These are phyloP conservation scores for Fusarium albosuccineum DNA, from an alignment of 2,329 filamentous ascomycete species.

Conservation along the genomic window DNA sequence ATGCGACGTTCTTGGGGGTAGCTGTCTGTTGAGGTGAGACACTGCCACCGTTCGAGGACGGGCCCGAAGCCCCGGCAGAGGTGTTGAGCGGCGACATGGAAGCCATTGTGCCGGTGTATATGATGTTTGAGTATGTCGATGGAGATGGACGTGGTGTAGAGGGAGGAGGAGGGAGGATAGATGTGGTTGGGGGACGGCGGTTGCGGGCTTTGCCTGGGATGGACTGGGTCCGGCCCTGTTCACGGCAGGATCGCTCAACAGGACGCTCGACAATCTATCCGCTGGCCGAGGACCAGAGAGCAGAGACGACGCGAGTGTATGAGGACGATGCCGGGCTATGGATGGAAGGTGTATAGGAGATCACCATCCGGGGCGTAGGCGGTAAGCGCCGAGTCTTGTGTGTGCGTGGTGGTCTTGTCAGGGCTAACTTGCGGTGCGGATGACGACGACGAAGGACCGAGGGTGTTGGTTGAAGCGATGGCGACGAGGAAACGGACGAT, in stretches of 20 bases:
- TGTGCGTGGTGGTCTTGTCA: conserved; percentile 44
- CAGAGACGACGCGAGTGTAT: conserved; percentile 31
- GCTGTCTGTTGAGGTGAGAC: conserved; percentile 62
- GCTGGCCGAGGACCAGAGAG: conserved; percentile 43
- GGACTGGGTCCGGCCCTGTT: conserved; percentile 43
- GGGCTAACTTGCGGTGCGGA: conserved; percentile 50
- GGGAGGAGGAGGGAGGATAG: conserved; percentile 33
- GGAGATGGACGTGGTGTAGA: conserved; percentile 38
- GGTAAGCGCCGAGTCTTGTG: conserved; percentile 51
- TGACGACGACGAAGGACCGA: conserved; percentile 44
- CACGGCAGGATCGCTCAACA: conserved; percentile 48
- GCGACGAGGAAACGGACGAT: conserved; percentile 21
- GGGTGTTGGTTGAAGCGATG: conserved; percentile 36
- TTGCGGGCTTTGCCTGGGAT: conserved; percentile 53
- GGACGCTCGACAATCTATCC: conserved; percentile 42
- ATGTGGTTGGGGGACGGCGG: conserved; percentile 41
- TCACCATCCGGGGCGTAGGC: conserved; percentile 49
- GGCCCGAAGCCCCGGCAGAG: conserved; percentile 48
- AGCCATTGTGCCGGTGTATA: conserved; percentile 56
- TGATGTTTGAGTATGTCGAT: conserved; percentile 45
- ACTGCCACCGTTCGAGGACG: conserved; percentile 58
- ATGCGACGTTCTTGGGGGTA: conserved; percentile 80
- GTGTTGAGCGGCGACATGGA: conserved; percentile 61
- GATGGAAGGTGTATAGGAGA: conserved; percentile 44
- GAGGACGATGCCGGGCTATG: conserved; percentile 32